phyloP scores from a whole-genome alignment of 208 protist genomes.

The Tritrichomonas musculus region DNA sequence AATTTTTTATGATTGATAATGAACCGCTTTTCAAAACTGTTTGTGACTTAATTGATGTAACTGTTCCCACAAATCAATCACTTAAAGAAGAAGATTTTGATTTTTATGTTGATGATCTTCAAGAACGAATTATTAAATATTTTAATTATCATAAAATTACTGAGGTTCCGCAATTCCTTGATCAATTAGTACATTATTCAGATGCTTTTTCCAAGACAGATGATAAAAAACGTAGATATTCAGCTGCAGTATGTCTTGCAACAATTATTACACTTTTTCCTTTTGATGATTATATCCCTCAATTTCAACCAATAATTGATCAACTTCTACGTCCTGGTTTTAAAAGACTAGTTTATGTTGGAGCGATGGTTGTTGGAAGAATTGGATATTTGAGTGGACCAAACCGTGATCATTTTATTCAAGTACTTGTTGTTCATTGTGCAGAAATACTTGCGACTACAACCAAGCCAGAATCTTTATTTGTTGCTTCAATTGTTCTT shows the following conservation, averaged over 20 bases:
- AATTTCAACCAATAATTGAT: neutral
- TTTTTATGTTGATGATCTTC: constrained; percentile 29
- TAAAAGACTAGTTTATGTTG: neutral
- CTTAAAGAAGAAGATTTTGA: constrained; percentile 25
- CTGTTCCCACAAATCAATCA: neutral
- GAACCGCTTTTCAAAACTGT: neutral
- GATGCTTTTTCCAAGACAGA: neutral
- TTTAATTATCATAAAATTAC: neutral
- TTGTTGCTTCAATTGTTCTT: neutral
- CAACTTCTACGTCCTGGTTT: constrained; percentile 7
- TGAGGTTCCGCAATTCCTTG: constrained; percentile 1
- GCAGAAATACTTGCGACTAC: neutral
- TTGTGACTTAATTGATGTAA: neutral
- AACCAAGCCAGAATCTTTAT: neutral
- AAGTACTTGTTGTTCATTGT: neutral
- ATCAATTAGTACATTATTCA: neutral
- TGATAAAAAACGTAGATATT: neutral
- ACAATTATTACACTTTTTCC: constrained; percentile 3
- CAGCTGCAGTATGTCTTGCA: neutral
- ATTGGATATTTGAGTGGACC: neutral
- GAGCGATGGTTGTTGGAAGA: neutral
- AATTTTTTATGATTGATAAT: neutral
- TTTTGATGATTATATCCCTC: constrained; percentile 6
- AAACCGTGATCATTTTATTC: constrained; percentile 7
- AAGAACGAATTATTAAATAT: constrained; percentile 16